Evolutionary conservation across 306 rosid species (phyloP), one percentile per base, ranked within the genome.

Genomic region (Fragaria nilgerrensis): DNA sequence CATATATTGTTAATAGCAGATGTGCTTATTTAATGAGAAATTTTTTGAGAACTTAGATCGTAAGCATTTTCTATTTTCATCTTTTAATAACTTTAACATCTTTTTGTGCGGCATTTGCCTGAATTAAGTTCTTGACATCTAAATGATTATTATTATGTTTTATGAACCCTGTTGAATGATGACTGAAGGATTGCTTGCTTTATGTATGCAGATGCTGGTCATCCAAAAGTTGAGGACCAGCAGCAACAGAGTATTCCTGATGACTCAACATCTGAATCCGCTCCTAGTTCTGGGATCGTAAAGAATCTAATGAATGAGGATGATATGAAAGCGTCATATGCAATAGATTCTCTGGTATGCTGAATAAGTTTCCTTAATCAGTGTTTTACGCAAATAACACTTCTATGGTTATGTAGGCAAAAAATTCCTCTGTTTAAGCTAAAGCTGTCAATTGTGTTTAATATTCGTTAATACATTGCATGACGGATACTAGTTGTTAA

Each of bases 261-360:
- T 58, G 97, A 95, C 58, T 76, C 93, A 29, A 78, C 80, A 37
- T 65, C 78, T 5, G 97, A 92, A 48, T 44, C 97, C 80, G 61
- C 89, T 55, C 74, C 84, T 73, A 82, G 82, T 85, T 74, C 88
- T 83, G 96, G 90, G 79, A 77, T 88, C 19, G 89, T 86, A 80
- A 95, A 92, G 86, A 95, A 81, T 88, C 89, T 87, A 75, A 73
- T 86, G 83, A 88, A 78, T 32, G 97, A 92, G 70, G 98, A 95
- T 85, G 97, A 95, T 81, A 76, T 91, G 87, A 92, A 88, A 84
- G 85, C 88, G 83, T 34, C 95, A 41, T 86, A 85, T 88, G 64
- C 84, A 41, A 69, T 80, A 25, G 97, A 92, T 84, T 78, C 92
- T 82, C 78, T 89, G 19, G 98, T 95, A 92, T 66, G 89, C 64